Percentiles rank a stretch among this genome's conserved stretches.
phyloP scores from a whole-genome alignment of 345 rosid genomes.

The Theobroma cacao region DNA sequence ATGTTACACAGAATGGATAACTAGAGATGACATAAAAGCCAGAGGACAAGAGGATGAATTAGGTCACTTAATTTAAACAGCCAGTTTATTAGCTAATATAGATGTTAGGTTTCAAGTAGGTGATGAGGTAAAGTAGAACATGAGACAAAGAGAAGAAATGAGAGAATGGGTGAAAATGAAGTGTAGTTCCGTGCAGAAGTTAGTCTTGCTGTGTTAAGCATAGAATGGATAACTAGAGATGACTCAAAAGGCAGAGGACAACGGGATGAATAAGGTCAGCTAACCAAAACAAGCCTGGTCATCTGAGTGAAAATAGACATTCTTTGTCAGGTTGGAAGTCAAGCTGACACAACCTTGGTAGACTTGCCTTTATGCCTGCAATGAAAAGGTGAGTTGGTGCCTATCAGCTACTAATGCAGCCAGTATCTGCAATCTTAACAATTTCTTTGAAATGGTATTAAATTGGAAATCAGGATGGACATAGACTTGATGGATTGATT shows the following conservation, averaged over 20 bases:
- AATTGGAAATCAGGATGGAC: not conserved
- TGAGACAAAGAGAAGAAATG: not conserved
- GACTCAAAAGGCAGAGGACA: not conserved
- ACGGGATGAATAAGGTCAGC: not conserved
- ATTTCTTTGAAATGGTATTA: not conserved
- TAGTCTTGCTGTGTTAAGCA: not conserved
- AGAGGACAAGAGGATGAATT: not conserved
- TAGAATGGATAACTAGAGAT: not conserved
- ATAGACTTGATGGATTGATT: not conserved
- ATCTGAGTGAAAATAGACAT: not conserved
- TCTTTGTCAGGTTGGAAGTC: not conserved
- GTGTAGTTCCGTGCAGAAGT: not conserved
- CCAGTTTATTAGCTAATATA: not conserved
- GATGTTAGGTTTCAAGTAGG: not conserved
- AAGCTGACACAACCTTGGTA: not conserved
- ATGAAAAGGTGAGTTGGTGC: not conserved
- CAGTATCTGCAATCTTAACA: not conserved
- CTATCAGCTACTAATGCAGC: not conserved
- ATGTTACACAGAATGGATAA: not conserved
- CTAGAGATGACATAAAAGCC: not conserved
- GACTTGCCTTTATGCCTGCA: not conserved
- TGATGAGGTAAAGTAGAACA: not conserved
- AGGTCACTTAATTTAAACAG: not conserved
- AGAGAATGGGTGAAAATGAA: not conserved
- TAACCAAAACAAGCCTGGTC: not conserved